A percentile compares a stretch with the other conserved stretches of the same genome.
Evolutionary conservation across 495 filamentous ascomycete genomes (phyloP).

Genomic region (Daldinia caldariorum): DNA sequence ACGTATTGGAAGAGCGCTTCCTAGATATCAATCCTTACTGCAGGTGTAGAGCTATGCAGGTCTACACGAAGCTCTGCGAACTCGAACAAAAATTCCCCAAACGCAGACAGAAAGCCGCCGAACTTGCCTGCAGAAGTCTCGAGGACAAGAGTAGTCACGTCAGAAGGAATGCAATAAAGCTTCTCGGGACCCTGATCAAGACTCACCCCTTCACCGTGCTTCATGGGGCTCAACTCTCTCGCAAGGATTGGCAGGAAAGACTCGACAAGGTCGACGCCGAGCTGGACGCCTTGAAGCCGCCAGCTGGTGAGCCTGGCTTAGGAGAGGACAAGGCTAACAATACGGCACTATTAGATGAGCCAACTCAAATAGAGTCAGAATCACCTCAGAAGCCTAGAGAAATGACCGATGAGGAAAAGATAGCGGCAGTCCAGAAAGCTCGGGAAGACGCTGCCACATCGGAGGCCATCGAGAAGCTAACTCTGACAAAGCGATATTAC

Average conservation of each 20-base stretch:
- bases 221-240: slow-evolving; percentile 85
- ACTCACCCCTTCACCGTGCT: slow-evolving; percentile 94
- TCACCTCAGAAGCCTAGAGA: slow-evolving; percentile 64
- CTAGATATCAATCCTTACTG: slow-evolving; percentile 98
- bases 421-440: slow-evolving; percentile 70
- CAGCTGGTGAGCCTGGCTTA: slow-evolving; percentile 79
- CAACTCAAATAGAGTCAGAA: slow-evolving; percentile 81
- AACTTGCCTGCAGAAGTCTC: slow-evolving; percentile 85
- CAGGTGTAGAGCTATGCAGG: slow-evolving; percentile 89
- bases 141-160: slow-evolving; percentile 99
- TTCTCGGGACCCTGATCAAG: slow-evolving; percentile 84
- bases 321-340: slow-evolving; percentile 65
- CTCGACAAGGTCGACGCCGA: slow-evolving; percentile 83
- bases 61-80: slow-evolving; percentile 90
- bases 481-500: slow-evolving; percentile 90
- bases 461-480: slow-evolving; percentile 83
- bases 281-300: slow-evolving; percentile 81
- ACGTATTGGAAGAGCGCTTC: slow-evolving; percentile 95
- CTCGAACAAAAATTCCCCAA: slow-evolving; percentile 95
- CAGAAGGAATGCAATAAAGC: slow-evolving; percentile 91
- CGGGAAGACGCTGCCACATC: slow-evolving; percentile 73
- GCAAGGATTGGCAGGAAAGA: slow-evolving; percentile 83
- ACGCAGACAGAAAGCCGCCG: slow-evolving; percentile 83
- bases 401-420: slow-evolving; percentile 66
- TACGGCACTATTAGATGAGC: slow-evolving; percentile 84